Conservation (phyloP, 495 filamentous ascomycete genomes). For the Penicillium malachiteum region DNA sequence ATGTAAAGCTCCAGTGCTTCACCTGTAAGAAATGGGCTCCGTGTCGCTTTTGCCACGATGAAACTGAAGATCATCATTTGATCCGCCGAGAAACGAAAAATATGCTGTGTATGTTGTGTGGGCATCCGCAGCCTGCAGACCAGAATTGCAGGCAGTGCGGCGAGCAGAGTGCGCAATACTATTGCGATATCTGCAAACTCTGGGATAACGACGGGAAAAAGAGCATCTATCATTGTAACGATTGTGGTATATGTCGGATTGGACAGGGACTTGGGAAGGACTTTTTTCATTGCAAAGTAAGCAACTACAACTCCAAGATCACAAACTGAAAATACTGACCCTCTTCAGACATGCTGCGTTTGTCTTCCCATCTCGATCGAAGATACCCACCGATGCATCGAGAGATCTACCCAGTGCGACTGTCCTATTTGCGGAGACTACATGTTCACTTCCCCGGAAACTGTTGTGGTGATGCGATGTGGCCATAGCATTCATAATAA, state of each 20-base stretch:
- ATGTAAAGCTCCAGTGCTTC: slow-evolving; percentile 92
- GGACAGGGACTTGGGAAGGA: slow-evolving; percentile 93
- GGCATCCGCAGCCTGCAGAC: slow-evolving; percentile 76
- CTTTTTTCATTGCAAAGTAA: slow-evolving; percentile 95
- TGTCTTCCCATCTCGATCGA: slow-evolving; percentile 84
- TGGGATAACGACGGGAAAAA: slow-evolving; percentile 94
- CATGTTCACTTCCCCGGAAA: slow-evolving; percentile 88
- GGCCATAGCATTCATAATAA: slow-evolving; percentile 91
- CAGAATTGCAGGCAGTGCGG: slow-evolving; percentile 76
- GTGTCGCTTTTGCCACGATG: slow-evolving; percentile 93
- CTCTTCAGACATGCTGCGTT: slow-evolving; percentile 73
- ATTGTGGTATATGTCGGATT: slow-evolving; percentile 93
- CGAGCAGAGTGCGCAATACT: slow-evolving; percentile 82
- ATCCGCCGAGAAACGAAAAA: slow-evolving; percentile 81
- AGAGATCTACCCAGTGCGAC: slow-evolving; percentile 89
- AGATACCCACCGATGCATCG: slow-evolving; percentile 87
- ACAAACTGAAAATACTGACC: slow-evolving; percentile 9
- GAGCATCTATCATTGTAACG: slow-evolving; percentile 93
- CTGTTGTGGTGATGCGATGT: slow-evolving; percentile 92
- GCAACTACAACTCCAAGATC: slow-evolving; percentile 5
- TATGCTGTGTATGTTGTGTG: slow-evolving; percentile 98
- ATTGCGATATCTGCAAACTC: slow-evolving; percentile 90
- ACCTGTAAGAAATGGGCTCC: slow-evolving; percentile 91
- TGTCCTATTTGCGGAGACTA: slow-evolving; percentile 99
- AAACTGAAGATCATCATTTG: slow-evolving; percentile 76